Conservation (phyloP, 192 early-diverging fungal species). For the Coemansia sp. region DNA sequence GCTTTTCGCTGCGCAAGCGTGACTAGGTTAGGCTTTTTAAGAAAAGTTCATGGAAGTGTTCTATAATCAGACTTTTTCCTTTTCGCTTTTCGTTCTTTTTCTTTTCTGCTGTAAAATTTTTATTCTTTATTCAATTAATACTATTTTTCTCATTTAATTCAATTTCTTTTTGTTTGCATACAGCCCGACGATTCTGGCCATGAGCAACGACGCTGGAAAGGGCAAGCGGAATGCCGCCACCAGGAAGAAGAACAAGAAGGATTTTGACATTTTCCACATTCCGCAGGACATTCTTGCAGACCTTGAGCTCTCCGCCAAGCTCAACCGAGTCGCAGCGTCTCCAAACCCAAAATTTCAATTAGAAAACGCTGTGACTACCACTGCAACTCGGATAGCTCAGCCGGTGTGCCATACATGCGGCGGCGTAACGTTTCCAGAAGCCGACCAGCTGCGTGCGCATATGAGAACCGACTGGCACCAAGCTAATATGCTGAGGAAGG, state of each 20-base stretch:
- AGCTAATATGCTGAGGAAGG: conserved; percentile 24
- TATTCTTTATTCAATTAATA: not conserved
- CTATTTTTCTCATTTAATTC: not conserved
- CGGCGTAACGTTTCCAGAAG: conserved; percentile 29
- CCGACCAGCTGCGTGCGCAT: conserved; percentile 30
- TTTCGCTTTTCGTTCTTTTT: not conserved
- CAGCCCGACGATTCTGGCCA: not conserved
- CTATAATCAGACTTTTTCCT: not conserved
- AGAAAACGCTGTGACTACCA: no score
- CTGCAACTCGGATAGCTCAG: conserved; percentile 19
- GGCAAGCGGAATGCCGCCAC: not conserved
- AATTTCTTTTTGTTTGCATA: not conserved
- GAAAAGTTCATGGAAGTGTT: not conserved
- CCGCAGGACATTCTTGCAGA: not conserved
- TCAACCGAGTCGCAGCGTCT: not conserved
- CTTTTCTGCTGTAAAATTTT: not conserved
- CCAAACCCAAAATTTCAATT: not conserved
- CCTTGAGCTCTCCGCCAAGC: conserved; percentile 9
- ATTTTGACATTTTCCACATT: conserved; percentile 14
- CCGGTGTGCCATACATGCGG: conserved; percentile 44
- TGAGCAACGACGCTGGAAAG: conserved; percentile 2
- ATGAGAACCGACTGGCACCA: conserved; percentile 24
- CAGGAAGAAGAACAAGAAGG: not conserved
- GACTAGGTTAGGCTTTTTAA: no score
- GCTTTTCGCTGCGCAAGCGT: conserved; percentile 28